phyloP scores from a whole-genome alignment of 345 rosid species.

The Pistacia integerrima region DNA sequence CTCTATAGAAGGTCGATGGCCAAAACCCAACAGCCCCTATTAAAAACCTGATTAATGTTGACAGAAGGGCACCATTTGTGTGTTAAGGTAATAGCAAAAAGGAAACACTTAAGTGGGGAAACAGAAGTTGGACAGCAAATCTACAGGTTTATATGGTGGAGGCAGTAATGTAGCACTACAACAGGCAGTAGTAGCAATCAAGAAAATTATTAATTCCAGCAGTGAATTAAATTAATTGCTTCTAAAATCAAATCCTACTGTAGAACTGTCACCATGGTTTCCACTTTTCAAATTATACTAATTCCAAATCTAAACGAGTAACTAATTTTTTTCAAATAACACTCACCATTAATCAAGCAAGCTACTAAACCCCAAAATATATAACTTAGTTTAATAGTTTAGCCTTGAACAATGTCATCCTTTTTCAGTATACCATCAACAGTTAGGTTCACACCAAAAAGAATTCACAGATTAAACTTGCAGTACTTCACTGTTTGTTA shows the following conservation, averaged over 20 bases:
- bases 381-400: too few relatives aligned
- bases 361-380: background rate
- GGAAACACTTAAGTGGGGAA: background rate
- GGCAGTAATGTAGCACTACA: background rate
- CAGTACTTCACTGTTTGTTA: background rate
- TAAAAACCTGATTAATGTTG: background rate
- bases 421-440: background rate
- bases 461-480: background rate
- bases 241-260: background rate
- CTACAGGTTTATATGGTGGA: background rate
- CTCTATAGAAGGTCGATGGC: background rate
- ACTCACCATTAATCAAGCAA: background rate
- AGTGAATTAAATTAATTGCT: background rate
- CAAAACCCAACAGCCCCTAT: constrained; percentile 1
- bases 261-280: background rate
- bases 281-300: background rate
- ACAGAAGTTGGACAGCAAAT: background rate
- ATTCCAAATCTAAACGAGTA: constrained; percentile 1
- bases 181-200: background rate
- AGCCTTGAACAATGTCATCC: background rate
- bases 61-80: background rate
- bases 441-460: constrained; percentile 3
- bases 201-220: background rate
- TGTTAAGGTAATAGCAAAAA: background rate
- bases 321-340: background rate